These are phyloP conservation scores for Dactylonectria estremocensis DNA, from an alignment of 2,329 filamentous ascomycete genomes.

Conservation along the genomic window DNA sequence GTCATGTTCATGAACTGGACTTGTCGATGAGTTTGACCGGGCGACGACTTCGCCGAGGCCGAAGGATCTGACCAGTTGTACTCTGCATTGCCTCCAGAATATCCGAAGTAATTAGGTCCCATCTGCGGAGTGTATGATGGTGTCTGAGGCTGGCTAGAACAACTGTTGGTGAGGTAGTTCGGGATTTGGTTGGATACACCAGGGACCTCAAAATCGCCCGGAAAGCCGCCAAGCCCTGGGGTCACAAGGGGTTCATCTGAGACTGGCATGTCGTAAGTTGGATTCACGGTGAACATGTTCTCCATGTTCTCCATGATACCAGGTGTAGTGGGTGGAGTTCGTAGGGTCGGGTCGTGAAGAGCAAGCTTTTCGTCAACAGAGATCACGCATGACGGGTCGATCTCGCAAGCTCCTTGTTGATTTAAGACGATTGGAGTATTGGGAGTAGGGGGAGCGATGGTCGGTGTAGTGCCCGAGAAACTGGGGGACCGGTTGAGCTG, in stretches of 20 bases:
- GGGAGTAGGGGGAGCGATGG: constrained; percentile 65
- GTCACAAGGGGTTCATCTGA: constrained; percentile 66
- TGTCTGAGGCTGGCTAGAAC: constrained; percentile 64
- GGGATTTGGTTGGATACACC: constrained; percentile 59
- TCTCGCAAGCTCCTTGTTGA: constrained; percentile 57
- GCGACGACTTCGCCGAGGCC: constrained; percentile 53
- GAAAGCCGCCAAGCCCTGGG: constrained; percentile 61
- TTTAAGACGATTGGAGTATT: constrained; percentile 62
- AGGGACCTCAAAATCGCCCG: constrained; percentile 63
- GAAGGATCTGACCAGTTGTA: constrained; percentile 68
- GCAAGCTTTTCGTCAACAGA: constrained; percentile 51
- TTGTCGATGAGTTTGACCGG: constrained; percentile 50
- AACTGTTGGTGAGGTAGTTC: constrained; percentile 60
- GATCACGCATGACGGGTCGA: constrained; percentile 54
- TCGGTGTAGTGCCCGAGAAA: constrained; percentile 54
- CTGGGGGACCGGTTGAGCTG: constrained; percentile 61
- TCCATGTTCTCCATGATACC: constrained; percentile 61
- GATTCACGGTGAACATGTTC: constrained; percentile 58
- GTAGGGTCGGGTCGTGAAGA: constrained; percentile 62
- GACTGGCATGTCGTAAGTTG: constrained; percentile 56
- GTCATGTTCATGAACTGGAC: constrained; percentile 57
- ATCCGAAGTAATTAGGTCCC: constrained; percentile 59
- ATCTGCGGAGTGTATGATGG: constrained; percentile 63
- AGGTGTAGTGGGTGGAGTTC: constrained; percentile 69
- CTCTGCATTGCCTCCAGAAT: constrained; percentile 59